Conservation (phyloP, 192 early-diverging fungal genomes). For the Umbelopsis vinacea region DNA sequence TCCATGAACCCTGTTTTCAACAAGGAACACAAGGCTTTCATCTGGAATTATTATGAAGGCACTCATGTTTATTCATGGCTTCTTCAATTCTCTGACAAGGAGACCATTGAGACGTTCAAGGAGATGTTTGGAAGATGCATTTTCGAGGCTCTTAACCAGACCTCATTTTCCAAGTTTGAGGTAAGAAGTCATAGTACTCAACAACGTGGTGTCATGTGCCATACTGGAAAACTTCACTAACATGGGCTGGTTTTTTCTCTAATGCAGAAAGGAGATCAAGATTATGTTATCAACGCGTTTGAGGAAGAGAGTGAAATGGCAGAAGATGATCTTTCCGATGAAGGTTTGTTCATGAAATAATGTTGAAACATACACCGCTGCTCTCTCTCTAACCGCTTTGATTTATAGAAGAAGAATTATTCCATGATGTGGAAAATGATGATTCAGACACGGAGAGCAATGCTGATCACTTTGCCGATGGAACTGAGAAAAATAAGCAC, state of each 20-base stretch:
- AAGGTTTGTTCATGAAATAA: constrained; percentile 11
- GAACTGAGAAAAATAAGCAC: constrained; percentile 67
- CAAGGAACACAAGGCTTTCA: constrained; percentile 69
- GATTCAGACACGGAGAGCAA: constrained; percentile 49
- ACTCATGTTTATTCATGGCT: constrained; percentile 75
- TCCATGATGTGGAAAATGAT: constrained; percentile 44
- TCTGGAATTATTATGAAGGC: constrained; percentile 80
- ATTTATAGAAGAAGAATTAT: constrained; percentile 44
- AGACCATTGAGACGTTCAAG: constrained; percentile 61
- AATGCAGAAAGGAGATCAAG: constrained; percentile 62
- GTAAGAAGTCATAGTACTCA: no score
- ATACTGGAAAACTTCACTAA: background rate
- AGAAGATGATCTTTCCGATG: constrained; percentile 42
- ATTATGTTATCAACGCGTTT: constrained; percentile 76
- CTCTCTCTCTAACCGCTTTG: background rate
- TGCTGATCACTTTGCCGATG: constrained; percentile 35
- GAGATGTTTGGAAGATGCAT: constrained; percentile 70
- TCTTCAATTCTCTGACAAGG: constrained; percentile 61
- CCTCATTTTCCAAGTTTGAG: constrained; percentile 66
- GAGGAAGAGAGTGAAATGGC: constrained; percentile 73
- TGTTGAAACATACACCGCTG: background rate
- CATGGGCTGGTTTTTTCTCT: background rate
- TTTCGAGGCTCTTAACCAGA: constrained; percentile 74
- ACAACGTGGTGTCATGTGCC: background rate
- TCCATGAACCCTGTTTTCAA: constrained; percentile 82